These are phyloP conservation scores for Cucurbita maxima DNA, from an alignment of 306 rosid species.

Conservation along the genomic window DNA sequence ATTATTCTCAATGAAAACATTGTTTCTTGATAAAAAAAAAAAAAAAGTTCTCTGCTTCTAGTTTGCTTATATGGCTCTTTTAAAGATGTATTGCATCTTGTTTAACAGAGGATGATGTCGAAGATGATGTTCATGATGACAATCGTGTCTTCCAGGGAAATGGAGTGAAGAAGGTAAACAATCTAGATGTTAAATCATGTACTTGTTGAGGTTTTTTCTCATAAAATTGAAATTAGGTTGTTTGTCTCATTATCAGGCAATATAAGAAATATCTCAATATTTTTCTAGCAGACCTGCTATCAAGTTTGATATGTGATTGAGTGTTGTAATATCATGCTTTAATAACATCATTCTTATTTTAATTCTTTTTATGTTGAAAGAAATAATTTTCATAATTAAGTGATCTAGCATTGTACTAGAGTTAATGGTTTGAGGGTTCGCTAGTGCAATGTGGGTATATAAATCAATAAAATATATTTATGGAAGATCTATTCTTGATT, in stretches of 20 bases:
- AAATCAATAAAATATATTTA: not conserved
- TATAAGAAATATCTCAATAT: not conserved
- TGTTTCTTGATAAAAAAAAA: no score
- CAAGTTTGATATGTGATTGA: not conserved
- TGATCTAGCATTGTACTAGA: not conserved
- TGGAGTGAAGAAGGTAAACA: conserved; percentile 34
- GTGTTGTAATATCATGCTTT: not conserved
- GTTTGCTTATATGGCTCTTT: not conserved
- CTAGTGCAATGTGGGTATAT: not conserved
- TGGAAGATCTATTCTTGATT: not conserved
- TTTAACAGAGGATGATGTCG: conserved; percentile 49
- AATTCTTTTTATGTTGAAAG: not conserved
- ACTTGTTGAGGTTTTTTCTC: not conserved
- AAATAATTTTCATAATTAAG: not conserved
- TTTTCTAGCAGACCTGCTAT: not conserved
- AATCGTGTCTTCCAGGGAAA: conserved; percentile 15
- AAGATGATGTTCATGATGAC: conserved; percentile 20
- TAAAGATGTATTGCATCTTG: not conserved
- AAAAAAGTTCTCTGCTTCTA: not conserved
- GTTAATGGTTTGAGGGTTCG: not conserved
- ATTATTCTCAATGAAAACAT: no score
- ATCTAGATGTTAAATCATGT: not conserved
- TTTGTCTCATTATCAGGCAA: not conserved
- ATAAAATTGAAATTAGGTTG: not conserved
- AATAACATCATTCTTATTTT: not conserved